Evolutionary conservation across 129 eudicot species (phyloP).

Genomic region (Artemisia argyi): DNA sequence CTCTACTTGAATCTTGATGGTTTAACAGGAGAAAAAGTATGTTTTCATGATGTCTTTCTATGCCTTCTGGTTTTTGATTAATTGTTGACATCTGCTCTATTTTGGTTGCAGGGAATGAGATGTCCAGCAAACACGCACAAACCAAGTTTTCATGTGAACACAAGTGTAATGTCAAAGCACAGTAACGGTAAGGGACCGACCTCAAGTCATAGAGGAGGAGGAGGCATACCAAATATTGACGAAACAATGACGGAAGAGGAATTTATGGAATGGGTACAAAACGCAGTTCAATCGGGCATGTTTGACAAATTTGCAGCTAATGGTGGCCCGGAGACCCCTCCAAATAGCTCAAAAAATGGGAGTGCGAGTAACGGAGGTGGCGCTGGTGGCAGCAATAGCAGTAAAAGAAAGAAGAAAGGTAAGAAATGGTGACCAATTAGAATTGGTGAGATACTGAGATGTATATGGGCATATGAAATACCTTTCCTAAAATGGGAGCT

Average conservation of each 20-base stretch:
- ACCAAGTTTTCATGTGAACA: constrained; percentile 92
- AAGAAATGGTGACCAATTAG: constrained; percentile 62
- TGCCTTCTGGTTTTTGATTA: neutral
- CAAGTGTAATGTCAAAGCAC: constrained; percentile 69
- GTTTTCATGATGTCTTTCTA: too few relatives aligned
- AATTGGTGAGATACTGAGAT: neutral
- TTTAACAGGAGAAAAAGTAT: too few relatives aligned
- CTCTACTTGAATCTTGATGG: neutral
- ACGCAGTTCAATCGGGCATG: constrained; percentile 76
- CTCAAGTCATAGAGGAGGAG: constrained; percentile 58
- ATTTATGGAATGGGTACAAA: constrained; percentile 77
- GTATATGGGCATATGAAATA: constrained; percentile 21
- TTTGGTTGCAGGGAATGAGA: constrained; percentile 80
- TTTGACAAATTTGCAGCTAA: constrained; percentile 66
- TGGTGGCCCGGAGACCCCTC: constrained; percentile 32
- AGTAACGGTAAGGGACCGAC: constrained; percentile 47
- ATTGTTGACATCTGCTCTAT: neutral
- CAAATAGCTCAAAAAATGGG: constrained; percentile 36
- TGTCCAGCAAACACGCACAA: constrained; percentile 91
- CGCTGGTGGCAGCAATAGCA: constrained; percentile 34
- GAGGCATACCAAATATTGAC: constrained; percentile 56
- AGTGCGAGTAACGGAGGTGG: constrained; percentile 26
- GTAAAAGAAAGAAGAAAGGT: constrained; percentile 90
- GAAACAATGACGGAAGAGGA: constrained; percentile 91
- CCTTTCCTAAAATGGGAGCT: constrained; percentile 1